Evolutionary conservation across 176 grass and related monocot genomes (phyloP), one percentile per base, ranked within the genome.

Genomic region (Rhynchospora tenuis): DNA sequence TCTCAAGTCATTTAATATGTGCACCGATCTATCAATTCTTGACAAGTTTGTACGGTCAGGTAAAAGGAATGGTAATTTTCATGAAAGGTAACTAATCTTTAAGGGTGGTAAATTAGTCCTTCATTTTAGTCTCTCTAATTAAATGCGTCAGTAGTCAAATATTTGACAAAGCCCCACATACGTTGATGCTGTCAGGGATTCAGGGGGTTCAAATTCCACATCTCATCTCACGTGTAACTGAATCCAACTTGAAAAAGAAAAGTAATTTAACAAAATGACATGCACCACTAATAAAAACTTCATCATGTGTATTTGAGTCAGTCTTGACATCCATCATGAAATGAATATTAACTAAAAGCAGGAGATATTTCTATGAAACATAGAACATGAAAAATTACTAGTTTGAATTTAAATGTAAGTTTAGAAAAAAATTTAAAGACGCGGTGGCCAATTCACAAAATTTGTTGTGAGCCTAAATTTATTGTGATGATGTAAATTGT

Each of bases 1-100:
- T 38, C 73, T 55, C 23, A 56, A 28, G 56, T 61, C 78, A 80
- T 80, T 80, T 44, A 80, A 80, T 80, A 51, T 59, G 29, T 10
- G 15, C 38, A 42, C 31, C 23, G 2, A 6, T 23, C 9, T 71
- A 50, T 44, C 20, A 50, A 5, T 50, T 9, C 17, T 28, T 46
- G 28, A n/a, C 42, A 45, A 68, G 29, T 28, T 1, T 27, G 19
- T 20, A 73, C 69, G 48, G 48, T 50, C n/a, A 73, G 69, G 44
- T 19, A 46, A 72, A 33, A 50, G 12, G 69, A 20, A 73, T 13
- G 16, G n/a, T 73, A 73, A 73, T 73, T 73, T 72, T 20, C 15
- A n/a, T 43, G 29, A 1, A 10, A 17, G 64, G 29, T 67, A 38
- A 38, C 17, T 8, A 17, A 67, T 38, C 28, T 15, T 5, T 67